Evolutionary conservation across 1,284 basidiomycete genomes (phyloP).

Genomic region (Anthracocystis setariae): DNA sequence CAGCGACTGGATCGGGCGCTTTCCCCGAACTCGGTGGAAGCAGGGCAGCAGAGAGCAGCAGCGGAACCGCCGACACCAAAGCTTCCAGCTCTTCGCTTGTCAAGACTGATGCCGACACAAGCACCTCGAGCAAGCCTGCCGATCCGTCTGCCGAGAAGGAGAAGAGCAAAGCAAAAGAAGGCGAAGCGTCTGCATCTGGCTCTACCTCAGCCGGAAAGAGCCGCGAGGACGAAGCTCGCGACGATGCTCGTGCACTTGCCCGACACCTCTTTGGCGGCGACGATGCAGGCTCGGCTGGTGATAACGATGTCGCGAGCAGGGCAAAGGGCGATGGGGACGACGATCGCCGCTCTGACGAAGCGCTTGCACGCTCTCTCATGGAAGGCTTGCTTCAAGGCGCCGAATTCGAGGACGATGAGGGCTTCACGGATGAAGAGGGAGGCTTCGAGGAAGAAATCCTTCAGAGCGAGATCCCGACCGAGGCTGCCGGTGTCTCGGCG

Average conservation of each 20-base stretch:
- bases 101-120: constrained; percentile 39
- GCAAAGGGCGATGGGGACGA: constrained; percentile 16
- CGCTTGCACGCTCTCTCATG: constrained; percentile 52
- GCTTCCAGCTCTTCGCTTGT: constrained; percentile 51
- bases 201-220: constrained; percentile 13
- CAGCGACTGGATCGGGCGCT: constrained; percentile 70
- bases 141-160: background rate
- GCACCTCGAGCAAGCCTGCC: constrained; percentile 5
- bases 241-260: constrained; percentile 34
- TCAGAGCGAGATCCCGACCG: constrained; percentile 52
- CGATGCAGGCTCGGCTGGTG: constrained; percentile 8
- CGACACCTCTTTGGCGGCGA: constrained; percentile 40
- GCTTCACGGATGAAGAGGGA: constrained; percentile 56
- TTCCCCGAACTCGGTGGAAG: constrained; percentile 30
- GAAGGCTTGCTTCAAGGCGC: constrained; percentile 54
- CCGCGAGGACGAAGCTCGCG: constrained; percentile 22
- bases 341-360: constrained; percentile 44
- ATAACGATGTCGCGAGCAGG: constrained; percentile 27
- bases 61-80: constrained; percentile 74
- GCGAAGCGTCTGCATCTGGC: constrained; percentile 10
- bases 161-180: constrained; percentile 7
- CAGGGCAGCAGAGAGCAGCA: constrained; percentile 2
- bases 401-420: constrained; percentile 54
- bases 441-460: constrained; percentile 59
- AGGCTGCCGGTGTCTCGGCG: constrained; percentile 20